Evolutionary conservation across 805 yeast species (phyloP), one percentile per base, ranked within the genome.

Genomic region (Metschnikowia kunwiensis): DNA sequence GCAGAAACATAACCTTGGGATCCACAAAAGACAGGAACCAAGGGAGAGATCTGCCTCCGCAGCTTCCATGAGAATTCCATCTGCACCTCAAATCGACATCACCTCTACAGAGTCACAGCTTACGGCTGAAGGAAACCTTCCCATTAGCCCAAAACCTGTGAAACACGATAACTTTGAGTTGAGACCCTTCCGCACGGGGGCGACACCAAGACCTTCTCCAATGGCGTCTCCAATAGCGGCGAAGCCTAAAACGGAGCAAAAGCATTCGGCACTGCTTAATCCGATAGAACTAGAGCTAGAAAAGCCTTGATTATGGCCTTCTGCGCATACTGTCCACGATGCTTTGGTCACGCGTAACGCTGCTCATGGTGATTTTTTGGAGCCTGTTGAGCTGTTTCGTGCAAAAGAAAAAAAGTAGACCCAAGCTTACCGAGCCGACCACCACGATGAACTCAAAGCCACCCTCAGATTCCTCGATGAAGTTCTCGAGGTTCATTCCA

Each of bases 401-500:
- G 23, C 87, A 75, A 34, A 69, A 60, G 5, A 59, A 54, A 35
- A 86, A 75, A 8, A 88, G 63, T 5, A 65, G 46, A 1, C 70
- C 38, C 23, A 75, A 47, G 3, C 61, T 33, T 7, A 75, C 53
- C 2, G 78, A 63, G 0, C 81, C 65, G 1, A 68, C 42, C 1
- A 70, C 57, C 1, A 78, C 56, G 5, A 65, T 57, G 5, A 51
- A 27, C 42, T 63, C 67, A 54, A 87, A 85, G 21, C 96, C 96
- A 45, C 73, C 71, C 37, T 75, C 73, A 1, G 79, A 65, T 38
- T 88, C 95, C 57, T 93, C 99, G 15, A 93, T 80, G 54, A 85
- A 88, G 61, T 91, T 93, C 53, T 84, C 86, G 57, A 93, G 66
- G 60, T 93, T 93, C 98, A 93, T 93, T 23, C 99, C 99, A 59